Conservation (phyloP, 2,329 filamentous ascomycete species). For the Arthrobotrys conoides region DNA sequence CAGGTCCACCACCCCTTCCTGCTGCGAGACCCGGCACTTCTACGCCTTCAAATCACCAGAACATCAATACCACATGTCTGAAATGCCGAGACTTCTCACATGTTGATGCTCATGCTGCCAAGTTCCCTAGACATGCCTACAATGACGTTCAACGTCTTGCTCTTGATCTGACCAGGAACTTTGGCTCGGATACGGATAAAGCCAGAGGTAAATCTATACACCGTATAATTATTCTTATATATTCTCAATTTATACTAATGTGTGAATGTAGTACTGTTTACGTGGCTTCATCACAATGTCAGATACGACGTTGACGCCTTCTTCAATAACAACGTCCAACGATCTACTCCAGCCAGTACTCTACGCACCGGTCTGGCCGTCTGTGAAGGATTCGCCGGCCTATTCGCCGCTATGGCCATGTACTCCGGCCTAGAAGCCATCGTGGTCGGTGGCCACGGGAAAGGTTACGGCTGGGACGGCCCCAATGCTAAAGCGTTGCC, state of each 20-base stretch:
- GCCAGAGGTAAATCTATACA: slow-evolving; percentile 71
- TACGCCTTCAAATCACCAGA: slow-evolving; percentile 67
- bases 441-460: slow-evolving; percentile 71
- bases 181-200: slow-evolving; percentile 87
- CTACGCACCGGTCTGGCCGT: slow-evolving; percentile 85
- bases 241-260: slow-evolving; percentile 14
- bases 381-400: slow-evolving; percentile 89
- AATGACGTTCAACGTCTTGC: slow-evolving; percentile 82
- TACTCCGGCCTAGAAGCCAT: slow-evolving; percentile 82
- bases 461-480: slow-evolving; percentile 80
- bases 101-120: slow-evolving; percentile 82
- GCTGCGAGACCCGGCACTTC: slow-evolving; percentile 46
- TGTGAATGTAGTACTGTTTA: slow-evolving; percentile 79
- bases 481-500: slow-evolving; percentile 76
- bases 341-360: slow-evolving; percentile 79
- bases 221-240: too few relatives aligned
- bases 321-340: slow-evolving; percentile 78
- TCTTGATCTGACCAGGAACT: slow-evolving; percentile 81
- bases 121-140: slow-evolving; percentile 75
- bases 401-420: slow-evolving; percentile 83
- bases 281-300: slow-evolving; percentile 95
- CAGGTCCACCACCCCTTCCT: slow-evolving; percentile 32
- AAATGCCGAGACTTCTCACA: slow-evolving; percentile 88
- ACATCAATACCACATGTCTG: slow-evolving; percentile 74
- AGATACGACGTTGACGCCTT: slow-evolving; percentile 85